Base-by-base conservation (phyloP, 768 basidiomycete species). In the Clavaria fumosa region DNA sequence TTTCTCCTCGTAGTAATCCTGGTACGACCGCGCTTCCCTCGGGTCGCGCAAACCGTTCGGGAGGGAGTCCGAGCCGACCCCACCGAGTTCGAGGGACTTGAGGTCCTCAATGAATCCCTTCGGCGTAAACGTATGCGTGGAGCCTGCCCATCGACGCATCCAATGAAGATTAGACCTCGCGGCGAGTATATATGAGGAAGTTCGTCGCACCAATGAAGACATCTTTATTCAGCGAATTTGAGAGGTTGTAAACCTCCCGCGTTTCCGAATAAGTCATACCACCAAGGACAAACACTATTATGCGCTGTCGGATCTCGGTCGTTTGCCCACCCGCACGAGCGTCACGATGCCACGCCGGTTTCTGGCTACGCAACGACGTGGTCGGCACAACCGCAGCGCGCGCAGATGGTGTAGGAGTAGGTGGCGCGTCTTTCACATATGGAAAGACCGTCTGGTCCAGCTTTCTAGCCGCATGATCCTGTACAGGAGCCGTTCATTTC, bases 211-310 rank as follows among this genome's bases (percentile, higher is more conserved):
- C 95, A 40, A 99, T 83, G 56, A 76, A 83, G 37, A 97, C 71
- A 48, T 99, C 95, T 56, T 81, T 89, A 49, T 81, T 79, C 37
- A 86, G 53, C 2, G 72, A 53, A 33, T 62, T 65, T 3, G 86
- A 81, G 11, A 93, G 63, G 35, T 77, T 66, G 51, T 96, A 97
- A 32, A 74, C 78, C 49, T 89, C 75, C 42, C 93, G 69, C 57
- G 91, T 79, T 58, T 99, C 95, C 0, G 90, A 93, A 53, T 89
- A 90, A 2, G 95, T 91, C 70, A 91, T 78, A 2, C 95, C 95
- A 23, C 95, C 95, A 10, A 85, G 83, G 17, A 96, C 66, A 56
- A 97, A 97, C 12, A 96, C 71, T 23, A 99, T 66, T 10, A 95
- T 50, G 20, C 93, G 70, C 55, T 86, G 80, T 41, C 74, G 69